Conservation (phyloP, 768 basidiomycete genomes). For the Boletus edulis region DNA sequence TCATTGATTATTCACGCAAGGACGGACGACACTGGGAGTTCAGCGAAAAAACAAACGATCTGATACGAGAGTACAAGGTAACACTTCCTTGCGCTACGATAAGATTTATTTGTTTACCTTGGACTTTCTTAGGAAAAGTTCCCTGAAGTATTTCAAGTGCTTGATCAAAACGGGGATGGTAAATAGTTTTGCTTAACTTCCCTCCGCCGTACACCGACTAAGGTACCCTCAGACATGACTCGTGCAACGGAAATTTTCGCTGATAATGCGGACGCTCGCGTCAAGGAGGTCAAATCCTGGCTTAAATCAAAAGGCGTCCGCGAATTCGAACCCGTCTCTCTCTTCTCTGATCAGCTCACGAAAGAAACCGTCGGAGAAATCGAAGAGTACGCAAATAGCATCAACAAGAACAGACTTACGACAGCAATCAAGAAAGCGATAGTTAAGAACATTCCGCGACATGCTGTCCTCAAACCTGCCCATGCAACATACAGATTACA, state of each 20-base stretch:
- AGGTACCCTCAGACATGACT: conserved; percentile 59
- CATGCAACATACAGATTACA: conserved; percentile 89
- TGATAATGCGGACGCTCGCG: conserved; percentile 60
- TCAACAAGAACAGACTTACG: conserved; percentile 58
- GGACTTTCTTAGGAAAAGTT: conserved; percentile 54
- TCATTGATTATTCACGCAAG: conserved; percentile 88
- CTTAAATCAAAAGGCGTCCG: conserved; percentile 81
- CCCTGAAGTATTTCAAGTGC: conserved; percentile 75
- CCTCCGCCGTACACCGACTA: background rate
- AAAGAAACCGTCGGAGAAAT: conserved; percentile 85
- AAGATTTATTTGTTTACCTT: background rate
- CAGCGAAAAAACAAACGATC: conserved; percentile 78
- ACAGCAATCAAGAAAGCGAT: conserved; percentile 82
- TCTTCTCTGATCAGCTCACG: conserved; percentile 88
- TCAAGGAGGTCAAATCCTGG: conserved; percentile 84
- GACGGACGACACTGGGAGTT: conserved; percentile 89
- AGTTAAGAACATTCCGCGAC: conserved; percentile 91
- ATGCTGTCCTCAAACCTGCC: conserved; percentile 89
- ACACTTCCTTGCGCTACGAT: background rate
- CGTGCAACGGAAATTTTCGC: conserved; percentile 57
- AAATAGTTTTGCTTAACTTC: background rate
- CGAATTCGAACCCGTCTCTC: conserved; percentile 89
- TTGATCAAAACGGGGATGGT: conserved; percentile 79
- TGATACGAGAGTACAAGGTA: conserved; percentile 85
- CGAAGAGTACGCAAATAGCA: conserved; percentile 69